A percentile compares a stretch with the other conserved stretches of the same genome.
phyloP scores from a whole-genome alignment of 2,329 filamentous ascomycete species.

The Teratosphaeria destructans region DNA sequence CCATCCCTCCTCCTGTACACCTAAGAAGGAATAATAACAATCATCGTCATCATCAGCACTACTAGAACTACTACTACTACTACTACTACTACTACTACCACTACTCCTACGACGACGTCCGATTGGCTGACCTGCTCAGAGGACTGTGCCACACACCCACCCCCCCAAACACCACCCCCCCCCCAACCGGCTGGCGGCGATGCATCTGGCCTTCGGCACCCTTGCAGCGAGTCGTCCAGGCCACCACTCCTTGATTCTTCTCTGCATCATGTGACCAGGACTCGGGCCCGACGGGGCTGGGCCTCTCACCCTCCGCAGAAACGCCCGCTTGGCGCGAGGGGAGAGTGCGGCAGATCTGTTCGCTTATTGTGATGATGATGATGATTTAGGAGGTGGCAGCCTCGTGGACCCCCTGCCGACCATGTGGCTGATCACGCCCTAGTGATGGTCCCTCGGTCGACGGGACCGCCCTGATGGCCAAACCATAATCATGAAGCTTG shows the following conservation, averaged over 20 bases:
- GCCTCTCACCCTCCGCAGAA: not conserved
- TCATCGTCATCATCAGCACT: too few relatives aligned
- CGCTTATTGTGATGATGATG: not conserved
- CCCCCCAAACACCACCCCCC: not conserved
- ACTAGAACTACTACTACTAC: too few relatives aligned
- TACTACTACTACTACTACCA: too few relatives aligned
- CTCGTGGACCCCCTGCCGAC: not conserved
- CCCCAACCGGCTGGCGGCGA: not conserved
- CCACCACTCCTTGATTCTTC: not conserved
- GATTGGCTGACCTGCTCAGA: not conserved
- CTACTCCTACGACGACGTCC: not conserved
- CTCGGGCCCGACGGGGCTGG: not conserved
- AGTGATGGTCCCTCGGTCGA: not conserved
- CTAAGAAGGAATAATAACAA: too few relatives aligned
- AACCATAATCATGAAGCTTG: not conserved
- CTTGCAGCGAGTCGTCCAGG: not conserved
- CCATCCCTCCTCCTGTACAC: too few relatives aligned
- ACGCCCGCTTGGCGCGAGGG: not conserved
- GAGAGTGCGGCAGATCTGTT: not conserved
- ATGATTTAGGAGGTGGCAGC: not conserved
- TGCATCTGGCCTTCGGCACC: not conserved
- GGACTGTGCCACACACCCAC: not conserved
- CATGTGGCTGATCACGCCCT: not conserved
- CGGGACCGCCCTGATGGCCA: not conserved
- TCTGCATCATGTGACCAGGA: not conserved